Evolutionary conservation across 1,139 yeast genomes (phyloP).

Genomic region (Kodamaea derodonti): DNA sequence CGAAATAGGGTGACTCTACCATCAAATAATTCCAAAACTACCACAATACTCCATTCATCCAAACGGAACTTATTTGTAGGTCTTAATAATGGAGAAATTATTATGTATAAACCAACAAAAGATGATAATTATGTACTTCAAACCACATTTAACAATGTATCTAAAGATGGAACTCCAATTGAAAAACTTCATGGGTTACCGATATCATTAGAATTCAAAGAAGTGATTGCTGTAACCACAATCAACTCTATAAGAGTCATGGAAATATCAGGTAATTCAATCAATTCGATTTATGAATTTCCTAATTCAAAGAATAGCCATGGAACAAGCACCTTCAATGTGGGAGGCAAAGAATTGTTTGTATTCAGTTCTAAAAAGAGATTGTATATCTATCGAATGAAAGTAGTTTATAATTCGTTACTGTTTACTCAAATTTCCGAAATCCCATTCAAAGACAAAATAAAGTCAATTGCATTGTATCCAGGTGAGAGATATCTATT

Average conservation of each 20-base stretch:
- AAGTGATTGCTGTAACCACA: constrained; percentile 25
- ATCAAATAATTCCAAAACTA: constrained; percentile 12
- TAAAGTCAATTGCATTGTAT: constrained; percentile 17
- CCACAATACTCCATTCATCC: constrained; percentile 20
- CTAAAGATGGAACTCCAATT: constrained; percentile 20
- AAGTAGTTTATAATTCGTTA: constrained; percentile 26
- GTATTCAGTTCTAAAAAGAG: constrained; percentile 32
- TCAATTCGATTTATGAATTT: constrained; percentile 30
- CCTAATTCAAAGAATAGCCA: constrained; percentile 18
- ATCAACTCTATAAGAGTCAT: constrained; percentile 25
- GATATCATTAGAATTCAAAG: constrained; percentile 17
- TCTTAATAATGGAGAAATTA: constrained; percentile 35
- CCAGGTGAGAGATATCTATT: constrained; percentile 15
- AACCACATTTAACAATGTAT: constrained; percentile 21
- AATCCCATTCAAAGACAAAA: constrained; percentile 27
- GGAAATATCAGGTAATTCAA: constrained; percentile 34
- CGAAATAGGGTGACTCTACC: constrained; percentile 25
- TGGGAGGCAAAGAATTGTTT: constrained; percentile 21
- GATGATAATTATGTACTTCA: constrained; percentile 15
- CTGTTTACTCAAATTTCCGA: constrained; percentile 26
- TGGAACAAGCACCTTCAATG: constrained; percentile 4
- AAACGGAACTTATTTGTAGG: constrained; percentile 30
- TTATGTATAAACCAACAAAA: constrained; percentile 12
- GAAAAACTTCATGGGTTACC: constrained; percentile 17
- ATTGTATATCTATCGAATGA: constrained; percentile 23